Base-by-base conservation (phyloP, 2,329 filamentous ascomycete genomes). In the Colletotrichum salicis region DNA sequence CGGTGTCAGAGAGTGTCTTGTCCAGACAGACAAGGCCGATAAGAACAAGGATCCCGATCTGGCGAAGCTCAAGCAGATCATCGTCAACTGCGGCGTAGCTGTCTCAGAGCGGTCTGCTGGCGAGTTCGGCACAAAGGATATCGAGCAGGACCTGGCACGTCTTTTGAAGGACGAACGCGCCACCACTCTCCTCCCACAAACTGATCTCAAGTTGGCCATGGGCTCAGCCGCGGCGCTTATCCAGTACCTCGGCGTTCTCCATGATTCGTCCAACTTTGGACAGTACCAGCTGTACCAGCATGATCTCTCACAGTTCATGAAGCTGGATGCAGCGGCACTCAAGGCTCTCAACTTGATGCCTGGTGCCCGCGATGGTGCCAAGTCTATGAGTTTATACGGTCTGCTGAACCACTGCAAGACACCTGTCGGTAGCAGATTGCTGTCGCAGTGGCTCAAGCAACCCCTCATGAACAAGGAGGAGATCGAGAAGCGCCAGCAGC, bases 211-310 rank as follows among this genome's bases (percentile, higher is more conserved):
- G 83, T 86, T 98, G 57, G 96, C 96, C 3, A 98, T 99, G 95
- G 95, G 95, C 15, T 94, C 96, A 35, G 95, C 96, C 0, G 93
- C 96, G 6, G 94, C 96, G 8, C 84, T 99, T 76, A 97, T 99
- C 85, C 97, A 96, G 80, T 99, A 99, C 76, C 89, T 99, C 3
- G 93, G 93, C 45, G 92, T 97, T 45, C 89, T 99, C 82, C 94
- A 96, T 35, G 96, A 99, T 79, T 86, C 94, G 1, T 94, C 94
- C 67, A 99, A 99, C 82, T 98, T 98, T 81, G 96, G 97, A 3
- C 96, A 99, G 79, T 99, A 97, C 79, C 94, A 96, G 80, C 89
- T 99, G 19, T 99, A 98, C 79, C 96, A 99, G 82, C 96, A 99
- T 81, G 96, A 99, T 79, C 84, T 99, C 56, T 92, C 95, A 2